phyloP scores from a whole-genome alignment of 805 yeast species.

The Metschnikowia gelsemii region DNA sequence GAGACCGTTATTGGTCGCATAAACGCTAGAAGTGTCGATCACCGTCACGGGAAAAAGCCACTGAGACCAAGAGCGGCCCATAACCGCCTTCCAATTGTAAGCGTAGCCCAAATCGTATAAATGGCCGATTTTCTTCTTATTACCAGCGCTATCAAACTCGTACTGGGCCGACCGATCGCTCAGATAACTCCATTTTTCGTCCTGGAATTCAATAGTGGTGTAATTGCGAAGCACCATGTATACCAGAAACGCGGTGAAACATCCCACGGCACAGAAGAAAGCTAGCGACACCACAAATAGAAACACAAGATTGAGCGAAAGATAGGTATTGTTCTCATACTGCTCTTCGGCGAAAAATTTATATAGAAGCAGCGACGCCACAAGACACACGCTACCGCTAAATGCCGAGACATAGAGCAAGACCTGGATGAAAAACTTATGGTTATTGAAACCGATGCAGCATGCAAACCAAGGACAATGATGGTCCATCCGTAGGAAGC shows the following conservation, averaged over 20 bases:
- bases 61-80: constrained; percentile 66
- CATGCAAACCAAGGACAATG: constrained; percentile 89
- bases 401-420: constrained; percentile 53
- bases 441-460: constrained; percentile 82
- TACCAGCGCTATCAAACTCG: constrained; percentile 40
- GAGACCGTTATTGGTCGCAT: constrained; percentile 45
- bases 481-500: constrained; percentile 56
- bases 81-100: constrained; percentile 63
- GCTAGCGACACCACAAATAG: constrained; percentile 60
- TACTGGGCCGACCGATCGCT: constrained; percentile 32
- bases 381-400: constrained; percentile 40
- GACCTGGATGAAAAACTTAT: constrained; percentile 77
- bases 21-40: constrained; percentile 18
- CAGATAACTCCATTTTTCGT: constrained; percentile 46
- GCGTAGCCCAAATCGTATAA: constrained; percentile 70
- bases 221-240: constrained; percentile 61
- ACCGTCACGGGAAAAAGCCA: constrained; percentile 67
- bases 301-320: constrained; percentile 58
- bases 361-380: constrained; percentile 46
- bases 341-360: constrained; percentile 45
- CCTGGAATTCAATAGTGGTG: constrained; percentile 82
- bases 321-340: constrained; percentile 39
- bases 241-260: constrained; percentile 55
- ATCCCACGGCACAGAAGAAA: constrained; percentile 42
- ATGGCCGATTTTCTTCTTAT: constrained; percentile 53